Evolutionary conservation across 257 asterid genomes (phyloP).

Genomic region (Nicotiana knightiana): DNA sequence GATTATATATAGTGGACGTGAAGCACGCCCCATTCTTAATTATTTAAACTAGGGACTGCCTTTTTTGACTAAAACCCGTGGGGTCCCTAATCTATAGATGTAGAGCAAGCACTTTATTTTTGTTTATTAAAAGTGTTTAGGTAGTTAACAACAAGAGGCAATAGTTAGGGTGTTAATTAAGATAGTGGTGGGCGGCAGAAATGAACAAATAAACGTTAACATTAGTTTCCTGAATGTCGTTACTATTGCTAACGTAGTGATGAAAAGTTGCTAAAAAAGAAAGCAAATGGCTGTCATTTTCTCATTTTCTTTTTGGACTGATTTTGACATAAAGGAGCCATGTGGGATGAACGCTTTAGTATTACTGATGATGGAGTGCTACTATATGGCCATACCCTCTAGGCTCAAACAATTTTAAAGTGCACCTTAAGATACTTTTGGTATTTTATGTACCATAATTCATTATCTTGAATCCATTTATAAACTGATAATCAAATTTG

Average conservation of each 20-base stretch:
- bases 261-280: background rate
- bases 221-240: too few species aligned
- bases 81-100: background rate
- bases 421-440: too few species aligned
- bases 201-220: too few species aligned
- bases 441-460: too few species aligned
- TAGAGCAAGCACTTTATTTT: background rate
- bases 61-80: background rate
- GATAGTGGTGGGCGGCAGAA: background rate
- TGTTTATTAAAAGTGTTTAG: background rate
- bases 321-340: background rate
- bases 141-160: background rate
- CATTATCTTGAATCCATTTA: too few species aligned
- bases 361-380: background rate
- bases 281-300: background rate
- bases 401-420: background rate
- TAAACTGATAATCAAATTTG: too few species aligned
- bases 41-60: background rate
- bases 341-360: background rate
- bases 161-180: too few species aligned
- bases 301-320: background rate
- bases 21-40: background rate
- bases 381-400: background rate
- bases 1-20: background rate
- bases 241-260: background rate